Base-by-base conservation (phyloP, 1,139 yeast species). In the Arxiozyma bovina region DNA sequence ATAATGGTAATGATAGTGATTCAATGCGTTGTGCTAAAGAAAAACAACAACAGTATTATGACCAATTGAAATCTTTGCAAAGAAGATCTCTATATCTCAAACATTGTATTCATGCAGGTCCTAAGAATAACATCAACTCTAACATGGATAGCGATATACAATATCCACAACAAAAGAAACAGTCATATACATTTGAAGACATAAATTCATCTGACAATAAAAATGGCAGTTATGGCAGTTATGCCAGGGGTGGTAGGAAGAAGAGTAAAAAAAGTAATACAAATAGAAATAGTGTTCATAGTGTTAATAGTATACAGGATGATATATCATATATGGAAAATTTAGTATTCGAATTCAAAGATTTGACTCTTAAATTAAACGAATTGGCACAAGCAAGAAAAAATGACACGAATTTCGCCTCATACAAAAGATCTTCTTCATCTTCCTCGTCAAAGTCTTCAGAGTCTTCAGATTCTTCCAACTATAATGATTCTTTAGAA, bases 261-360 rank as follows among this genome's bases (percentile, higher is more conserved):
- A 34, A 15, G 17, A 34, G 12, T 17, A 30, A 45, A 8, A 22
- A 3, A 17, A 30, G 20, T n/a, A 45, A 4, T 15, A 44, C 18
- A 11, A 45, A 45, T 27, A 45, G 47, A 27, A 45, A 45, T 45
- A 45, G 47, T 45, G 47, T 45, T n/a, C 48, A 45, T 17, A 44
- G 47, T 15, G n/a, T 34, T n/a, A 42, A 42, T 42, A 42, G 15
- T 20, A 30, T 18, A 9, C 43, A 34, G 38, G 27, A 21, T 38
- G 49, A 46, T 46, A 27, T 38, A 30, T 34, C 50, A 22, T 57
- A 58, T 48, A 57, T 65, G 20, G 62, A 63, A 48, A 57, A 61
- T 41, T 52, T 66, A 41, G 60, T 66, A 4, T 57, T 52, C 50
- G 68, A 66, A 53, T 66, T 63, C 51, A 62, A 63, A 47, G 63